A percentile compares a stretch with the other conserved stretches of the same genome.
These are phyloP conservation scores for Spiraea crenata DNA, from an alignment of 331 rosid species.

Conservation along the genomic window DNA sequence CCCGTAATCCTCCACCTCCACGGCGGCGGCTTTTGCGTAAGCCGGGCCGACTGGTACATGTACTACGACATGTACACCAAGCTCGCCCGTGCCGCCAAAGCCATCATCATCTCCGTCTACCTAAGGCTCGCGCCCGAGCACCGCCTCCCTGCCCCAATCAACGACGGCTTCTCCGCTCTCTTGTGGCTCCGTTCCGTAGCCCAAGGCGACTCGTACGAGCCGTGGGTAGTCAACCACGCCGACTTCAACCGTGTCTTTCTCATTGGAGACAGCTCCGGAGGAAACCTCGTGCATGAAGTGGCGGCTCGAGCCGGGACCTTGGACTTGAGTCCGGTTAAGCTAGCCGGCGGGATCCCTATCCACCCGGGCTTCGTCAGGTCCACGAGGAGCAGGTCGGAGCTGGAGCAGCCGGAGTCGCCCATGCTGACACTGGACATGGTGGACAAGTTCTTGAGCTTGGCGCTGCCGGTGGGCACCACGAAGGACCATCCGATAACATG, in stretches of 20 bases:
- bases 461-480: slow-evolving; percentile 47
- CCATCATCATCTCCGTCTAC: slow-evolving; percentile 46
- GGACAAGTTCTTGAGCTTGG: slow-evolving; percentile 50
- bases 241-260: slow-evolving; percentile 59
- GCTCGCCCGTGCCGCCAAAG: slow-evolving; percentile 32
- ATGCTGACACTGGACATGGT: slow-evolving; percentile 56
- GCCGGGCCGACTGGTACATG: slow-evolving; percentile 61
- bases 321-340: slow-evolving; percentile 27
- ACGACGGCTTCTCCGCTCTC: slow-evolving; percentile 48
- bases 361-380: slow-evolving; percentile 55
- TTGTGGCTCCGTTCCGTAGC: slow-evolving; percentile 40
- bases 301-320: slow-evolving; percentile 40
- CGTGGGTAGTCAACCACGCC: slow-evolving; percentile 32
- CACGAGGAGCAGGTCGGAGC: slow-evolving; percentile 55
- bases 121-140: slow-evolving; percentile 60
- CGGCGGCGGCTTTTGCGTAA: slow-evolving; percentile 77
- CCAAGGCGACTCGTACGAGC: slow-evolving; percentile 6
- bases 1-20: slow-evolving; percentile 65
- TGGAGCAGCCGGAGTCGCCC: slow-evolving; percentile 56
- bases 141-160: slow-evolving; percentile 52
- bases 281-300: slow-evolving; percentile 55
- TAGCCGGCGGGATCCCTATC: slow-evolving; percentile 56
- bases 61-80: slow-evolving; percentile 46
- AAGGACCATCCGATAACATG: slow-evolving; percentile 74
- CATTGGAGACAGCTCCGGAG: slow-evolving; percentile 74